These are phyloP conservation scores for Arthrinium phaeospermum DNA, from an alignment of 2,329 filamentous ascomycete species.

Conservation along the genomic window DNA sequence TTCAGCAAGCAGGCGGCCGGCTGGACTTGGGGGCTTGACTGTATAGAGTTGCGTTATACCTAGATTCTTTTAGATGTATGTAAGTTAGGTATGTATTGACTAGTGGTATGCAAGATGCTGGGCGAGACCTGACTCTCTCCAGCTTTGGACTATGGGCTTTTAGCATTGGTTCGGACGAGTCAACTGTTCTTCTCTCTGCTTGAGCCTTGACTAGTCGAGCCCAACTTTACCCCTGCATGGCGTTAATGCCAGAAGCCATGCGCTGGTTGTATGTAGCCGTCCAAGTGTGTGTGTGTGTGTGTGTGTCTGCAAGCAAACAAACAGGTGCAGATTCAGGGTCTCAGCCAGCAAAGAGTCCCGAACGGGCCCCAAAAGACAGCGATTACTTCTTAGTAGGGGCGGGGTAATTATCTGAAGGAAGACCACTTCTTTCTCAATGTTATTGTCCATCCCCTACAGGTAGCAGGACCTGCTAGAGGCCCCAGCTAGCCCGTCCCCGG, in stretches of 20 bases:
- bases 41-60: neutral
- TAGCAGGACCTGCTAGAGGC: no score
- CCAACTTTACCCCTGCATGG: constrained; percentile 11
- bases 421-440: constrained; percentile 14
- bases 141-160: neutral
- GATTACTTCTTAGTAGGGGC: neutral
- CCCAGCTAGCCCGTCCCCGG: neutral
- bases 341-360: constrained; percentile 12
- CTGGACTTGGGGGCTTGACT: neutral
- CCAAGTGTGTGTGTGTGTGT: no score
- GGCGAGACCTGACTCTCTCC: neutral
- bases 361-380: neutral
- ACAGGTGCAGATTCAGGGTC: constrained; percentile 12
- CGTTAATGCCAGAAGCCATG: neutral
- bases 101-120: neutral
- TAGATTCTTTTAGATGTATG: no score
- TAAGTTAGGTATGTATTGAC: neutral
- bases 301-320: neutral
- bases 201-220: neutral
- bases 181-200: neutral
- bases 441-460: neutral
- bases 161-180: constrained; percentile 10
- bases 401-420: neutral
- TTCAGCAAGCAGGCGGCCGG: neutral
- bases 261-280: constrained; percentile 8